Evolutionary conservation across 2,329 filamentous ascomycete genomes (phyloP), one percentile per base, ranked within the genome.

Genomic region (Fusarium ramigenum): DNA sequence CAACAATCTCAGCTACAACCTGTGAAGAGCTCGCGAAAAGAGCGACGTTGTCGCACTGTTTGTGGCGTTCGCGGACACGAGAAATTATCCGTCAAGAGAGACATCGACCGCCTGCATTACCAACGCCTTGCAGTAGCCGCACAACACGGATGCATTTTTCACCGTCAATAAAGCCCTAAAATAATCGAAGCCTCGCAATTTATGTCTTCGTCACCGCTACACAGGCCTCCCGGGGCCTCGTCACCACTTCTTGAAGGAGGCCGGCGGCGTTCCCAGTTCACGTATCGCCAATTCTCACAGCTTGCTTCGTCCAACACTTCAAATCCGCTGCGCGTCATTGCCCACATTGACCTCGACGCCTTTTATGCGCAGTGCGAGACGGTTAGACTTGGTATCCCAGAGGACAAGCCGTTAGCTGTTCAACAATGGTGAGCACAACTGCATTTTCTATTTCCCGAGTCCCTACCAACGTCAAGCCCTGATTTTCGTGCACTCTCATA

Each of bases 321-420:
- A 14, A 94, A 90, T 57, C 96, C 96, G 3, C 87, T 99, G 40
- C 91, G 96, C 50, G 93, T 97, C 34, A 90, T 98, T 75, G 94
- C 94, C 11, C 95, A 98, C 81, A 91, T 98, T 72, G 96, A 99
- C 79, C 91, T 99, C 67, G 96, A 99, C 88, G 96, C 96, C 43
- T 99, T 99, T 83, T 99, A 99, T 81, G 93, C 93, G 7, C 96
- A 99, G 85, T 98, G 95, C 80, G 96, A 99, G 83, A 97, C 95
- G 88, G 91, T 97, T 15, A 91, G 96, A 12, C 87, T 98, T 49
- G 91, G 91, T 18, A 85, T 93, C 16, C 85, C 92, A 19, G 91
- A 93, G 69, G 89, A 94, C 64, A 89, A 91, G 73, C 96, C 96
- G 15, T 88, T 99, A 30, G 96, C 95, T 2, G 96, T 99, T 25